These are phyloP conservation scores for Vicia sativa DNA, from an alignment of 306 rosid species.

Conservation along the genomic window DNA sequence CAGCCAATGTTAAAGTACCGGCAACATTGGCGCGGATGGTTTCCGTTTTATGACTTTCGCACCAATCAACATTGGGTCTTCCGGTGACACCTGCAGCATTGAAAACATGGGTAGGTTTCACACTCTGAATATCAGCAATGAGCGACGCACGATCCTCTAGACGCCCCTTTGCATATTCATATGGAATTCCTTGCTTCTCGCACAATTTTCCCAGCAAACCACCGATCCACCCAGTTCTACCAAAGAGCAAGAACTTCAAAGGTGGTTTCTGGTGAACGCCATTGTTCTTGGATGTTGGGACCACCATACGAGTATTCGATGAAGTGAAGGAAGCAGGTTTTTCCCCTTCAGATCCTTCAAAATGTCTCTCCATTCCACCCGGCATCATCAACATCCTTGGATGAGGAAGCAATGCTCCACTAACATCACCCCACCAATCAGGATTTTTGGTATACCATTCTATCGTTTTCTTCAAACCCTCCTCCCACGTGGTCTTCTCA, in stretches of 20 bases:
- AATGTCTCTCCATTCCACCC: constrained; percentile 72
- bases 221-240: constrained; percentile 86
- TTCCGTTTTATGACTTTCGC: constrained; percentile 79
- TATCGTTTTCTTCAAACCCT: constrained; percentile 79
- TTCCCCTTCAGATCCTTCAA: constrained; percentile 61
- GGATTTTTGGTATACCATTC: constrained; percentile 82
- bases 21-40: constrained; percentile 73
- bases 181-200: constrained; percentile 76
- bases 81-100: constrained; percentile 92
- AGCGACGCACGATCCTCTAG: constrained; percentile 72
- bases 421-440: constrained; percentile 89
- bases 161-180: constrained; percentile 80
- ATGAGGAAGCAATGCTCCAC: constrained; percentile 89
- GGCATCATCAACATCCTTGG: constrained; percentile 93
- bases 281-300: constrained; percentile 56
- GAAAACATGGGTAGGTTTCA: constrained; percentile 84
- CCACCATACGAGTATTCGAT: constrained; percentile 63
- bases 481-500: constrained; percentile 78
- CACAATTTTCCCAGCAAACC: constrained; percentile 73
- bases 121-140: constrained; percentile 59
- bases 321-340: constrained; percentile 48
- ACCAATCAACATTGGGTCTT: constrained; percentile 88
- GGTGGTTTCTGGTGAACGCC: constrained; percentile 57
- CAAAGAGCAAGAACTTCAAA: constrained; percentile 73
- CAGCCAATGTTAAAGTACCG: constrained; percentile 81